These are phyloP conservation scores for Arthrobotrys megalospora DNA, from an alignment of 2,329 filamentous ascomycete species.

Conservation along the genomic window DNA sequence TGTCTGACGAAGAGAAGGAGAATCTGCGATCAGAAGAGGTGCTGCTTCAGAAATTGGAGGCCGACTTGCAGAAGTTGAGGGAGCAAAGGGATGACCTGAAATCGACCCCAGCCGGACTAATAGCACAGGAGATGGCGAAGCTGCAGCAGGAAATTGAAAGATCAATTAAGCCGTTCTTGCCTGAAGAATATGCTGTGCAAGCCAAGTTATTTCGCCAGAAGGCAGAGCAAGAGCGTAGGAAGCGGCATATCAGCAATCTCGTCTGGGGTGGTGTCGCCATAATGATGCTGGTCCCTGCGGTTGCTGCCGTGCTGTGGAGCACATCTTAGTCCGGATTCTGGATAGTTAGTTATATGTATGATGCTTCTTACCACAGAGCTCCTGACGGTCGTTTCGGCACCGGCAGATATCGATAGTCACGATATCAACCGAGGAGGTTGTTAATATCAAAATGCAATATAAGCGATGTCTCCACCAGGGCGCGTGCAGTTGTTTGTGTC, in stretches of 20 bases:
- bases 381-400: conserved; percentile 9
- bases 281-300: conserved; percentile 53
- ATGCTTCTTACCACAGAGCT: not conserved
- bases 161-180: conserved; percentile 30
- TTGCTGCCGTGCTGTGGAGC: conserved; percentile 51
- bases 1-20: conserved; percentile 43
- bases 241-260: conserved; percentile 20
- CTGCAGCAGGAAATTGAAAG: conserved; percentile 57
- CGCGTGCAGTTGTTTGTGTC: conserved; percentile 32
- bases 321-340: conserved; percentile 16
- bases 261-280: conserved; percentile 55
- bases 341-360: not conserved
- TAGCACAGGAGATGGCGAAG: conserved; percentile 53
- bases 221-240: conserved; percentile 5
- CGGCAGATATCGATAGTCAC: conserved; percentile 12
- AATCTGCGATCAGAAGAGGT: conserved; percentile 53
- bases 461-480: conserved; percentile 17
- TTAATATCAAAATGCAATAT: conserved; percentile 24
- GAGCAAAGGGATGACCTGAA: conserved; percentile 49
- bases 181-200: conserved; percentile 38
- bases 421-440: not conserved
- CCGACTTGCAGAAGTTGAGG: conserved; percentile 39
- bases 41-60: conserved; percentile 44
- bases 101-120: conserved; percentile 37
- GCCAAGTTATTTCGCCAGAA: conserved; percentile 40